Base-by-base conservation (phyloP, 352 stramenopile genomes). In the Pythium monospermum region DNA sequence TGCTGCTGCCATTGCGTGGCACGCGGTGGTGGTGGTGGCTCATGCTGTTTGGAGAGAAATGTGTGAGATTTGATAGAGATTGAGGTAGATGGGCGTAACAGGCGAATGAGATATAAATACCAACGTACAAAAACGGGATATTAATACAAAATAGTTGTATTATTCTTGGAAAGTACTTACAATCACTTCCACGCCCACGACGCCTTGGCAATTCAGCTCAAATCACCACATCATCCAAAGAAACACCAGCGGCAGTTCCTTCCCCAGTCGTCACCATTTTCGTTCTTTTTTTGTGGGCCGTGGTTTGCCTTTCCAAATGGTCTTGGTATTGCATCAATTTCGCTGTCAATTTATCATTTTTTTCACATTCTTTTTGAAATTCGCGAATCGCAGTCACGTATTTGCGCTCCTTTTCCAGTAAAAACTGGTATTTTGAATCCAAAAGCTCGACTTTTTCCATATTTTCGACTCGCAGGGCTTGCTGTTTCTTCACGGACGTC, bases 311-410 rank as follows among this genome's bases (percentile, higher is more conserved):
- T 19, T 56, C 21, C 15, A 18, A 5, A 19, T 48, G 46, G 4
- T n/a, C 26, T n/a, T 45, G 39, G 19, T 44, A 42, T 8, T 60
- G 43, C 0, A 30, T 38, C 4, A 77, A 28, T 21, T 62, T 65
- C 6, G 48, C 40, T 11, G 27, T 37, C 11, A 94, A 62, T 12
- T 73, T 73, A 26, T 94, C 85, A 49, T 96, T 88, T 57, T 78
- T 86, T 42, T 94, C 83, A 53, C 86, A 95, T 45, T 95, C 86
- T 7, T 83, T 79, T 49, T 96, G 86, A 49, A 96, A 95, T 30
- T 92, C 75, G 2, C 80, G 80, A 19, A 97, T 87, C 10, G 84
- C 77, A 35, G 86, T 82, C 35, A 93, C 77, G 51, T 96, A 97
- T 51, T 62, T 64, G 10, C 86, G 74, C 33, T 95, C 83, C 16